Base-by-base conservation (phyloP, 768 basidiomycete species). In the Myochromella boudieri region DNA sequence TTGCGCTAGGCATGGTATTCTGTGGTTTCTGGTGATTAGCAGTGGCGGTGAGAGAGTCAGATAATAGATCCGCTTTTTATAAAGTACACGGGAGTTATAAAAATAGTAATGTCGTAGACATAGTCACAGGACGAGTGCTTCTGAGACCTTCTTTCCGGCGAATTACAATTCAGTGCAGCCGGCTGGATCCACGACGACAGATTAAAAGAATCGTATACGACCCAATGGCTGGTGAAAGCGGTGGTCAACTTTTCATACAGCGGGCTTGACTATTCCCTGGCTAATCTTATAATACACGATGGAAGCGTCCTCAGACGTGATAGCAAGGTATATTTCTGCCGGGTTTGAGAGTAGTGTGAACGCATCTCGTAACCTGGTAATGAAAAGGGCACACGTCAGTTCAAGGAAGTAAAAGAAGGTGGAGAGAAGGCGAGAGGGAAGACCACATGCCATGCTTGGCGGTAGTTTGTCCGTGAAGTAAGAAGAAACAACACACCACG, bases 211-310 rank as follows among this genome's bases (percentile, higher is more conserved):
- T 28, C 27, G n/a, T n/a, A n/a, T n/a, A n/a, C n/a, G n/a, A n/a
- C n/a, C n/a, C n/a, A n/a, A n/a, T n/a, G n/a, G n/a, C n/a, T n/a
- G n/a, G n/a, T n/a, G n/a, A n/a, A n/a, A n/a, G n/a, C n/a, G n/a
- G n/a, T n/a, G n/a, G n/a, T n/a, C n/a, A n/a, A n/a, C n/a, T n/a
- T 34, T 15, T 66, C 55, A 87, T 36, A 86, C 67, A 9, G 77
- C 70, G 20, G 86, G 88, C 56, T 91, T 91, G 50, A 83, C 80
- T 25, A 91, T 85, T 45, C 87, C 89, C 40, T 76, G 73, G 59
- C 83, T 85, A 49, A 91, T 72, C 57, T 87, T 88, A 66, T 91
- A 91, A 63, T 91, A 91, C 42, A 91, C 89, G 37, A 86, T 84
- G 7, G 89, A 90, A 9, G 89, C 82, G 56, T 91, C 89, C 41